Conservation (phyloP, 2,329 filamentous ascomycete genomes). For the Shiraia bambusicola region DNA sequence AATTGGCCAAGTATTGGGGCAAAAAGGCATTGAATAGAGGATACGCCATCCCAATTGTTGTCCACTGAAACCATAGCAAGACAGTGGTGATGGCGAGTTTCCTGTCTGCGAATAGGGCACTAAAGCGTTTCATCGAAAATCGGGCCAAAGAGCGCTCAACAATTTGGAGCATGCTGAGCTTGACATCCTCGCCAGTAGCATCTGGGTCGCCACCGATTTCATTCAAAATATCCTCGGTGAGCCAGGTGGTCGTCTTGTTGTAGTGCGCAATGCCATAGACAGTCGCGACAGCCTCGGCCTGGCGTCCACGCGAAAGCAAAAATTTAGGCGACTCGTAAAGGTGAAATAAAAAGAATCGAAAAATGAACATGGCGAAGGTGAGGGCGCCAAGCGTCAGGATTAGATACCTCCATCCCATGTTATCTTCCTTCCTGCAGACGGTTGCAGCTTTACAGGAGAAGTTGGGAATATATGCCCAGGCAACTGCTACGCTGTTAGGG, state of each 20-base stretch:
- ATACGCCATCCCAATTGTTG: conserved; percentile 81
- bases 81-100: conserved; percentile 52
- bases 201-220: conserved; percentile 53
- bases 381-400: conserved; percentile 68
- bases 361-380: conserved; percentile 75
- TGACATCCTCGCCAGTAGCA: conserved; percentile 37
- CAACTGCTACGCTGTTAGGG: conserved; percentile 50
- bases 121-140: conserved; percentile 68
- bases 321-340: conserved; percentile 86
- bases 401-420: conserved; percentile 75
- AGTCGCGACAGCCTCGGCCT: conserved; percentile 76
- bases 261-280: conserved; percentile 75
- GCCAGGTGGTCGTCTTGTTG: conserved; percentile 56
- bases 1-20: conserved; percentile 76
- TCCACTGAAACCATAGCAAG: conserved; percentile 76
- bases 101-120: conserved; percentile 60
- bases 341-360: conserved; percentile 77
- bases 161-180: conserved; percentile 51
- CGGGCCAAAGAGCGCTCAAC: conserved; percentile 62
- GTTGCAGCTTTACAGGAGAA: conserved; percentile 53
- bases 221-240: conserved; percentile 69
- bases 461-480: conserved; percentile 74
- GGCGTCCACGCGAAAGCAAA: conserved; percentile 72
- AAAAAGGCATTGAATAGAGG: conserved; percentile 88
- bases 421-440: conserved; percentile 54